phyloP scores from a whole-genome alignment of 2,329 filamentous ascomycete genomes.

The Trichophyton equinum region DNA sequence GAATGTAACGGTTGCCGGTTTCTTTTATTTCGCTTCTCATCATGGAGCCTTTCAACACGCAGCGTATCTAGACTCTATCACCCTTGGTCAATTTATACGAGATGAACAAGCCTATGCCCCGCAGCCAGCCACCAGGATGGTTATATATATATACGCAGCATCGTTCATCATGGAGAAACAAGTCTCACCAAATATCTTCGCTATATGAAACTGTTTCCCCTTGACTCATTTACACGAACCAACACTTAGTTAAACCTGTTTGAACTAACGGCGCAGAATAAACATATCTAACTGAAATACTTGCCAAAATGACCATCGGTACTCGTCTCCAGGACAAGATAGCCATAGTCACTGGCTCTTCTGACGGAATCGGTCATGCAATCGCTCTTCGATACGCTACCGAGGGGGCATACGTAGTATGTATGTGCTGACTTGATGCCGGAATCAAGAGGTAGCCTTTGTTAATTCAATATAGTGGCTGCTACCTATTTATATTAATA shows the following conservation, averaged over 20 bases:
- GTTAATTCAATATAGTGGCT: not conserved
- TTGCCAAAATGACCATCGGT: not conserved
- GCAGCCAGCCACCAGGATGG: not conserved
- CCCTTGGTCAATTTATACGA: not conserved
- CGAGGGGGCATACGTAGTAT: slow-evolving; percentile 17
- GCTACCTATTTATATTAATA: not conserved
- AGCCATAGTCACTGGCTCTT: slow-evolving; percentile 16
- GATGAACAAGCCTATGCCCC: not conserved
- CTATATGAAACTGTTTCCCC: not conserved
- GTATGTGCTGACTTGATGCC: slow-evolving; percentile 15
- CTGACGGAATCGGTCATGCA: slow-evolving; percentile 14
- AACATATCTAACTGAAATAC: not conserved
- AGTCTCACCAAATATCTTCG: not conserved
- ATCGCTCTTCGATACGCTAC: slow-evolving; percentile 15
- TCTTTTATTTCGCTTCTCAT: too few relatives aligned
- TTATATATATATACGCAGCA: not conserved
- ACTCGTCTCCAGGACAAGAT: slow-evolving; percentile 11
- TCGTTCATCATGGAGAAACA: not conserved
- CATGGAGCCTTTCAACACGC: too few relatives aligned
- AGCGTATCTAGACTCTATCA: too few relatives aligned
- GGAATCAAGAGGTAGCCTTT: slow-evolving; percentile 9
- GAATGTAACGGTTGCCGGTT: too few relatives aligned
- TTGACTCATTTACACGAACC: not conserved
- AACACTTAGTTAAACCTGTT: not conserved
- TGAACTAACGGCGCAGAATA: not conserved